Evolutionary conservation across 2,329 filamentous ascomycete species (phyloP).

Genomic region (Botrytis byssoidea): DNA sequence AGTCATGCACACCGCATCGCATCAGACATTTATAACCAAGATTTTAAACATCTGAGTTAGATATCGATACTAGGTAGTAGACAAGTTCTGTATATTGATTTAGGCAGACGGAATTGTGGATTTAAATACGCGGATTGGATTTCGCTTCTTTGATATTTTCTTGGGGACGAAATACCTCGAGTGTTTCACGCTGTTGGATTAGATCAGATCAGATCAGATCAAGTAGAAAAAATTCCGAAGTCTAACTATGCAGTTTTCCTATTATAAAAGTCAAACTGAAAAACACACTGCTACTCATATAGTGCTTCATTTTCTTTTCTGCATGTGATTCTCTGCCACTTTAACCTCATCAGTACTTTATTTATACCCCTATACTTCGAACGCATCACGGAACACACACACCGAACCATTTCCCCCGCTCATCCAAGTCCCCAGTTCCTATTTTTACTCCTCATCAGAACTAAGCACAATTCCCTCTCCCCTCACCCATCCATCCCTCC

Average conservation of each 20-base stretch:
- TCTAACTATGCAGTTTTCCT: neutral
- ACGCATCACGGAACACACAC: neutral
- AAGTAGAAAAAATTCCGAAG: neutral
- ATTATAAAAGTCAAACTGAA: neutral
- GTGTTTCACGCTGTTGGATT: no score
- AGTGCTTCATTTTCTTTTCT: no score
- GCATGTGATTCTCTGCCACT: neutral
- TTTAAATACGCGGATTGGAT: no score
- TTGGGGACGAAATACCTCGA: no score
- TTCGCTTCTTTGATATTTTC: no score
- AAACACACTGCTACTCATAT: neutral
- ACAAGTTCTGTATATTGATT: no score
- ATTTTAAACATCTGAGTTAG: fast-evolving
- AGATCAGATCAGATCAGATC: neutral
- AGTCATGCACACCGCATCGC: neutral
- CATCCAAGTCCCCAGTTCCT: neutral
- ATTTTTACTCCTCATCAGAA: constrained; percentile 13
- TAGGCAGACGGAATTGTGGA: no score
- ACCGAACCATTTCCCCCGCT: neutral
- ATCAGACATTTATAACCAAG: neutral
- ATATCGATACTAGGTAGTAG: no score
- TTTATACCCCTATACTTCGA: neutral
- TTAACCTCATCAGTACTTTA: no score
- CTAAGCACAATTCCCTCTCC: neutral
- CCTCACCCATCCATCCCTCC: constrained; percentile 8